phyloP scores from a whole-genome alignment of 805 yeast species.

The Sugiyamaella chiloensis region DNA sequence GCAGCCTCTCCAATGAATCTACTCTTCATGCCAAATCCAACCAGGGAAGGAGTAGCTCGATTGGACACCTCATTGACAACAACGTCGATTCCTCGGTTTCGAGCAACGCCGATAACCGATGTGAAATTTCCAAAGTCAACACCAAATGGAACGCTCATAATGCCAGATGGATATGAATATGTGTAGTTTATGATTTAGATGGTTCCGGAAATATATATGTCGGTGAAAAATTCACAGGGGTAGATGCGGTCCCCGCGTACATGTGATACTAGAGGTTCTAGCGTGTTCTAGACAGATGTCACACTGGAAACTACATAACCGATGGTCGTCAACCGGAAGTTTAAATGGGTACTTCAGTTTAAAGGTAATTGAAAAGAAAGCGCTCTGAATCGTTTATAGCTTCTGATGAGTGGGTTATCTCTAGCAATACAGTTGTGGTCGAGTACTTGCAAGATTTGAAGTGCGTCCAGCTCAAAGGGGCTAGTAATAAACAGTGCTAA shows the following conservation, averaged over 20 bases:
- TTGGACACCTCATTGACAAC: slow-evolving; percentile 98
- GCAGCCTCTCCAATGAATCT: slow-evolving; percentile 95
- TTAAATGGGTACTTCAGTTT: too few relatives aligned
- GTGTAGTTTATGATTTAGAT: not conserved
- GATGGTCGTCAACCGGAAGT: too few relatives aligned
- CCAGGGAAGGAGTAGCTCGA: slow-evolving; percentile 89
- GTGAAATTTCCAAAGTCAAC: slow-evolving; percentile 95
- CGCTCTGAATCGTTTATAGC: too few relatives aligned
- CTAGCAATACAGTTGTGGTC: too few relatives aligned
- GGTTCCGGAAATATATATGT: slow-evolving; percentile 6
- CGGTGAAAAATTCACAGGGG: slow-evolving; percentile 4
- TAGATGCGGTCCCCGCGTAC: slow-evolving; percentile 4
- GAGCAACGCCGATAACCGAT: slow-evolving; percentile 89
- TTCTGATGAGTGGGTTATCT: too few relatives aligned
- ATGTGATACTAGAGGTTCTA: slow-evolving; percentile 5
- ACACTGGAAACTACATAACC: too few relatives aligned
- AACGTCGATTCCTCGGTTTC: slow-evolving; percentile 97
- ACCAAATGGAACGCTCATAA: slow-evolving; percentile 95
- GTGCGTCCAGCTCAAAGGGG: too few relatives aligned
- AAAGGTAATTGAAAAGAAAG: too few relatives aligned
- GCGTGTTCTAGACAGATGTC: not conserved
- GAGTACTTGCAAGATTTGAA: too few relatives aligned
- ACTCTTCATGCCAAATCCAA: slow-evolving; percentile 87
- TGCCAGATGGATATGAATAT: slow-evolving; percentile 4
- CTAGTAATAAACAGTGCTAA: too few relatives aligned